phyloP scores from a whole-genome alignment of 2,329 filamentous ascomycete genomes.

The Neurospora sp. region DNA sequence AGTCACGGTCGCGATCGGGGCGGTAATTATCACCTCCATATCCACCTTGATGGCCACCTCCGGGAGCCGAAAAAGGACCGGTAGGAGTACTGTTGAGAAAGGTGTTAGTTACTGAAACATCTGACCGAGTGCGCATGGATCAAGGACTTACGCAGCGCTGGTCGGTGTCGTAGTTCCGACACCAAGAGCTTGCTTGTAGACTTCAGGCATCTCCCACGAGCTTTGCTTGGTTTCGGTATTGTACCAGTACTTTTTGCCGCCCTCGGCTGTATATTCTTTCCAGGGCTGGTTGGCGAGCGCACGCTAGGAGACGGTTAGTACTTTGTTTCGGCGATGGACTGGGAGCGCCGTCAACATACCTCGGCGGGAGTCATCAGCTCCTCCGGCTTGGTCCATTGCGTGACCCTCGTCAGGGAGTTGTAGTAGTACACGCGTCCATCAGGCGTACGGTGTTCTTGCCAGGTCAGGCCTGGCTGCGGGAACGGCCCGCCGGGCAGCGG shows the following conservation, averaged over 20 bases:
- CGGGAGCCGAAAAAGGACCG: conserved; percentile 32
- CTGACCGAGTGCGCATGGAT: not conserved
- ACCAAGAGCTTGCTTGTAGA: conserved; percentile 65
- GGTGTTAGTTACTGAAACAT: conserved; percentile 11
- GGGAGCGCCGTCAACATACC: conserved; percentile 36
- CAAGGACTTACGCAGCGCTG: conserved; percentile 31
- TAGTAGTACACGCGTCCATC: conserved; percentile 89
- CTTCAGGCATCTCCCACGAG: conserved; percentile 88
- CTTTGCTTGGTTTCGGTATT: conserved; percentile 87
- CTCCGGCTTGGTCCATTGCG: conserved; percentile 89
- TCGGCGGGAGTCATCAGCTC: conserved; percentile 79
- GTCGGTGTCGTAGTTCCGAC: conserved; percentile 41
- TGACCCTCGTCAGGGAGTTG: conserved; percentile 75
- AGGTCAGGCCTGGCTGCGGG: conserved; percentile 34
- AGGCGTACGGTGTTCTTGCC: conserved; percentile 72
- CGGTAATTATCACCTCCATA: conserved; percentile 11
- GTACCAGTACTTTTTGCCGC: conserved; percentile 90
- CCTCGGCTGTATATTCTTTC: conserved; percentile 83
- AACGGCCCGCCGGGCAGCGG: conserved; percentile 35
- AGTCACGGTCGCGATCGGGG: conserved; percentile 19
- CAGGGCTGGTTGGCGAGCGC: conserved; percentile 76
- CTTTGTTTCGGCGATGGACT: not conserved
- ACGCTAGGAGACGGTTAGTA: conserved; percentile 42
- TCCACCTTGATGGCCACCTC: conserved; percentile 20
- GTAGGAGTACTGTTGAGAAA: conserved; percentile 14